phyloP scores from a whole-genome alignment of 1,284 basidiomycete species.

The Farysia itapuensis region DNA sequence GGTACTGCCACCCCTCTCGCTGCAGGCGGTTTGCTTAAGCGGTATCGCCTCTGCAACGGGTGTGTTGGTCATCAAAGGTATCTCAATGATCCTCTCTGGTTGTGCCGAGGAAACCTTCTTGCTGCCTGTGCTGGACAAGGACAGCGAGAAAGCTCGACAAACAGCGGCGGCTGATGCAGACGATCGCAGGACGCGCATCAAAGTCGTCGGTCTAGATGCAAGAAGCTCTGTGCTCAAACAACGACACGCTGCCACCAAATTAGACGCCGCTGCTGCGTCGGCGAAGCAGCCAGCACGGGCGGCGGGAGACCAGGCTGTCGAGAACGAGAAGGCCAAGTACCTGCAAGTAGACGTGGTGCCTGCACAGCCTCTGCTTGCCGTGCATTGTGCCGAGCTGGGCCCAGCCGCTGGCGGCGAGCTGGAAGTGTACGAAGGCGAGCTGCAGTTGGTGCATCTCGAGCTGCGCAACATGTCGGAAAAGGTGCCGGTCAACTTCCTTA shows the following conservation, averaged over 20 bases:
- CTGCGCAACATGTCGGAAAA: conserved; percentile 75
- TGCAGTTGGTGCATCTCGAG: conserved; percentile 77
- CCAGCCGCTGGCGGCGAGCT: conserved; percentile 79
- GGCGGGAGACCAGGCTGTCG: too few relatives aligned
- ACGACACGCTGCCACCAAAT: neutral
- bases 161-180: conserved; percentile 65
- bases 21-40: conserved; percentile 73
- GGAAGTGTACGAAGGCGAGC: conserved; percentile 91
- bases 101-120: conserved; percentile 73
- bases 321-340: conserved; percentile 8
- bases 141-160: conserved; percentile 71
- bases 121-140: conserved; percentile 73
- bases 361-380: conserved; percentile 80
- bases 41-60: conserved; percentile 73
- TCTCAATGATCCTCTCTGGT: conserved; percentile 72
- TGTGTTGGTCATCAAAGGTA: conserved; percentile 73
- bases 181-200: conserved; percentile 70
- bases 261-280: neutral
- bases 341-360: conserved; percentile 77
- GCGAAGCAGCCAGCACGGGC: neutral
- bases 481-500: conserved; percentile 79
- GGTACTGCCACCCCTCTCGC: conserved; percentile 72
- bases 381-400: conserved; percentile 80
- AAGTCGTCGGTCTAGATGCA: conserved; percentile 72
- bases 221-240: conserved; percentile 56